Evolutionary conservation across 139 green algal genomes (phyloP).

Genomic region (Ulvella scutata): DNA sequence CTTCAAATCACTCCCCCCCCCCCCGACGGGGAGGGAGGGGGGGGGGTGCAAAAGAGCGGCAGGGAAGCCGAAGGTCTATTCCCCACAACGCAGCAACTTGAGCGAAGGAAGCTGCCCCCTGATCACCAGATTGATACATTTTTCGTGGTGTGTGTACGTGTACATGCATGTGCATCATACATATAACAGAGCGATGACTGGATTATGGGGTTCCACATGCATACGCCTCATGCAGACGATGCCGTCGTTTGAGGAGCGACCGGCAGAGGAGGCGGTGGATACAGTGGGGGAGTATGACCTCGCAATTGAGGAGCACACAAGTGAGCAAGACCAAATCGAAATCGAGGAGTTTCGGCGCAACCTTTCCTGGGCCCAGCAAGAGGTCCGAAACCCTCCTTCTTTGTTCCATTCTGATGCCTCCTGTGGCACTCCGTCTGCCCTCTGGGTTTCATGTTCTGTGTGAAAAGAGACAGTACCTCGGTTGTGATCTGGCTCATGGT

Average conservation of each 20-base stretch:
- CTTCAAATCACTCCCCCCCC: too few relatives aligned
- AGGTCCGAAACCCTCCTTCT: too few relatives aligned
- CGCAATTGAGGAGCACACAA: slow-evolving; percentile 9
- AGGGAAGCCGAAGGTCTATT: too few relatives aligned
- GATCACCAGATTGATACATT: too few relatives aligned
- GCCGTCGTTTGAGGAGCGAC: not conserved
- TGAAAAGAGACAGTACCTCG: too few relatives aligned
- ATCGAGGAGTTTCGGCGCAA: slow-evolving; percentile 18
- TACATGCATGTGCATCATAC: not conserved
- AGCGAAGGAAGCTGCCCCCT: too few relatives aligned
- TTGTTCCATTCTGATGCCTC: not conserved
- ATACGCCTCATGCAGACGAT: not conserved
- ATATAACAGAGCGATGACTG: not conserved
- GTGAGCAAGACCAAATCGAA: slow-evolving; percentile 11
- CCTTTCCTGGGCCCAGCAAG: slow-evolving; percentile 23
- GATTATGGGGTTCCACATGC: not conserved
- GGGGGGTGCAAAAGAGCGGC: too few relatives aligned
- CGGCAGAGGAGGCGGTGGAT: not conserved
- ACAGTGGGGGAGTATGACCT: not conserved
- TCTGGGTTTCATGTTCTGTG: too few relatives aligned
- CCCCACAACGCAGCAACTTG: too few relatives aligned
- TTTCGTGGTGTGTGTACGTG: too few relatives aligned
- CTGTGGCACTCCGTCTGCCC: not conserved
- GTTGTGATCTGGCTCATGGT: too few relatives aligned
- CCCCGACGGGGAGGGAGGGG: too few relatives aligned